Conservation (phyloP, 805 yeast species). For the Ogataea pini region DNA sequence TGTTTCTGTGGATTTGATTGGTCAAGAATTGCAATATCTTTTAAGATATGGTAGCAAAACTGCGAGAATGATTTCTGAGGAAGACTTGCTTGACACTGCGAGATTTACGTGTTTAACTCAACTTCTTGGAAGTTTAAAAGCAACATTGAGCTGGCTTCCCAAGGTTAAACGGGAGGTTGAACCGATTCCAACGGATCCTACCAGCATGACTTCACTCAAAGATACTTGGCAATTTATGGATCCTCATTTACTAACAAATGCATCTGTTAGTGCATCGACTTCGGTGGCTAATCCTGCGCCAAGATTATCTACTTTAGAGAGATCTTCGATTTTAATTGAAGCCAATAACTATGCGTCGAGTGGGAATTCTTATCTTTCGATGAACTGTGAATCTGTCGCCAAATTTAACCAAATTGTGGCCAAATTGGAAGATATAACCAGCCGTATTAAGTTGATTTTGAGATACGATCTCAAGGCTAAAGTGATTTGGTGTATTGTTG, state of each 20-base stretch:
- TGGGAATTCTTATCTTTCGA: slow-evolving; percentile 24
- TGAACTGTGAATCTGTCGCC: slow-evolving; percentile 29
- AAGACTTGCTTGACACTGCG: slow-evolving; percentile 55
- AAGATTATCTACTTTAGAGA: not conserved
- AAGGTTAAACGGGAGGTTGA: slow-evolving; percentile 44
- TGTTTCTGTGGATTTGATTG: slow-evolving; percentile 13
- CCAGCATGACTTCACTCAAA: slow-evolving; percentile 26
- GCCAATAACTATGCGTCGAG: not conserved
- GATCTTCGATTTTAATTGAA: not conserved
- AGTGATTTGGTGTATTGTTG: slow-evolving; percentile 51
- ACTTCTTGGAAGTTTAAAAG: slow-evolving; percentile 52
- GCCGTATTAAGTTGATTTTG: slow-evolving; percentile 46
- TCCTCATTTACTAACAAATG: slow-evolving; percentile 7
- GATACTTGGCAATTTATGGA: slow-evolving; percentile 35
- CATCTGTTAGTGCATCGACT: slow-evolving; percentile 2
- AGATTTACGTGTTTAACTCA: slow-evolving; percentile 53
- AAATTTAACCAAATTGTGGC: slow-evolving; percentile 41
- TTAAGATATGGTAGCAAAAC: slow-evolving; percentile 30
- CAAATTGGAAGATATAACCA: slow-evolving; percentile 38
- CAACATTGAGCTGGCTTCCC: slow-evolving; percentile 66
- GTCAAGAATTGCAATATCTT: slow-evolving; percentile 33
- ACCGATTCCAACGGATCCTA: slow-evolving; percentile 5
- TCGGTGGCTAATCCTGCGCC: slow-evolving; percentile 2
- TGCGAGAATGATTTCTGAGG: slow-evolving; percentile 35
- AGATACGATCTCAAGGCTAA: slow-evolving; percentile 59